phyloP scores from a whole-genome alignment of 495 filamentous ascomycete genomes.

The Penicillium nucicola region DNA sequence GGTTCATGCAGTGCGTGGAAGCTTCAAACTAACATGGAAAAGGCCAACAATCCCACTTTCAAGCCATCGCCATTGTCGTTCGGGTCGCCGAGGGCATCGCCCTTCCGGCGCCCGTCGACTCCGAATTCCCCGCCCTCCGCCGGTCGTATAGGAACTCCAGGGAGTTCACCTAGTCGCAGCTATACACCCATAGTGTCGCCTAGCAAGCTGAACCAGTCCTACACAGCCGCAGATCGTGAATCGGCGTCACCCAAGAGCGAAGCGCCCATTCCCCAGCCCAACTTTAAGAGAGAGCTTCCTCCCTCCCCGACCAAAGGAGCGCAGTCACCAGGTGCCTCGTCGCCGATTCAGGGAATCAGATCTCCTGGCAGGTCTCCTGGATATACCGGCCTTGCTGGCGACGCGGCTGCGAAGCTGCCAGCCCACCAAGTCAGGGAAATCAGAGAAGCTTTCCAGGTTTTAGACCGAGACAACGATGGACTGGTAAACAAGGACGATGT shows the following conservation, averaged over 20 bases:
- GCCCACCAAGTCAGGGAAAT: conserved; percentile 69
- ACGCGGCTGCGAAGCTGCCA: conserved; percentile 60
- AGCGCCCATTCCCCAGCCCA: conserved; percentile 36
- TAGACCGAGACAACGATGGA: conserved; percentile 80
- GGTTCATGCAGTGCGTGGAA: background rate
- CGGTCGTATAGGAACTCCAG: conserved; percentile 33
- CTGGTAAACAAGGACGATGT: conserved; percentile 74
- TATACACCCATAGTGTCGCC: conserved; percentile 44
- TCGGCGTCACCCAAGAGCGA: conserved; percentile 21
- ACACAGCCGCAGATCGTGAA: conserved; percentile 42
- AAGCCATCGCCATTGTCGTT: conserved; percentile 71
- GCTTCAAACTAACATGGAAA: conserved; percentile 4
- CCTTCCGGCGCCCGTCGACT: conserved; percentile 65
- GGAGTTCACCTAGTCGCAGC: conserved; percentile 42
- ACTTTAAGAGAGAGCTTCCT: conserved; percentile 38
- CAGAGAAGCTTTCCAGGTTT: conserved; percentile 80
- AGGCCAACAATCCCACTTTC: conserved; percentile 51
- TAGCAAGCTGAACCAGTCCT: conserved; percentile 48
- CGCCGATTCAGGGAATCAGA: conserved; percentile 28
- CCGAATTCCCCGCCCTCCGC: conserved; percentile 44
- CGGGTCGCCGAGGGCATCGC: conserved; percentile 65
- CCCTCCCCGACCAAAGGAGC: conserved; percentile 44
- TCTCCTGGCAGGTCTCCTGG: conserved; percentile 27
- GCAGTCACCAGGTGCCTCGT: conserved; percentile 21
- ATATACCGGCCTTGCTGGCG: conserved; percentile 27